A percentile compares a stretch with the other conserved stretches of the same genome.
These are phyloP conservation scores for Talaromyces funiculosus DNA, from an alignment of 2,329 filamentous ascomycete genomes.

Conservation along the genomic window DNA sequence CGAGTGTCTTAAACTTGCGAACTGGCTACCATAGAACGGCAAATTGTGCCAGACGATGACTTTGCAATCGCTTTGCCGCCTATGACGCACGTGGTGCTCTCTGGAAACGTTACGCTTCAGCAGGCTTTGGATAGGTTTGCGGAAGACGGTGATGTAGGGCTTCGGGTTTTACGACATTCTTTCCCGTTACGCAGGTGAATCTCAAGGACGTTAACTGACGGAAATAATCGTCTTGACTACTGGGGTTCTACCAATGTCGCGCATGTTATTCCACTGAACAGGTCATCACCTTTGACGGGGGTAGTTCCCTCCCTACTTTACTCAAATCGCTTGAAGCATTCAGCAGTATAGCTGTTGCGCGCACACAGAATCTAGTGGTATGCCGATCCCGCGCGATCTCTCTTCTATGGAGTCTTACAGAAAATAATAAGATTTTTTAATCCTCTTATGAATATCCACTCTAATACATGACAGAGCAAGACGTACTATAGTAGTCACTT, in stretches of 20 bases:
- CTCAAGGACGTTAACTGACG: background rate
- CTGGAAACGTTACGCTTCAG: background rate
- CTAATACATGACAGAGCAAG: background rate
- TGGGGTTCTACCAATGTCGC: background rate
- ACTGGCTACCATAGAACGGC: too few relatives aligned
- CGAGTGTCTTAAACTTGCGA: background rate
- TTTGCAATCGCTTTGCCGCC: background rate
- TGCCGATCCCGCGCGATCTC: background rate
- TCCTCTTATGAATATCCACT: background rate
- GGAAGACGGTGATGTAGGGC: background rate
- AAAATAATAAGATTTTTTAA: background rate
- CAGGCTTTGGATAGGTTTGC: background rate
- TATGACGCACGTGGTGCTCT: background rate
- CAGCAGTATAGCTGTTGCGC: background rate
- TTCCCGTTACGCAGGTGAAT: too few relatives aligned
- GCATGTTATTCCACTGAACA: background rate
- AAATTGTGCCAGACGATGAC: background rate
- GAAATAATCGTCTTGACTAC: background rate
- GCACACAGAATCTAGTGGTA: constrained; percentile 3
- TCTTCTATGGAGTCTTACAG: background rate
- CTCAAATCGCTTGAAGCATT: background rate
- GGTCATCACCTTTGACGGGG: background rate
- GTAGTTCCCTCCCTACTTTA: background rate
- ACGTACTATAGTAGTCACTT: too few relatives aligned
- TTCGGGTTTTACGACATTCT: background rate